phyloP scores from a whole-genome alignment of 129 eudicot genomes.

The Flaveria trinervia region DNA sequence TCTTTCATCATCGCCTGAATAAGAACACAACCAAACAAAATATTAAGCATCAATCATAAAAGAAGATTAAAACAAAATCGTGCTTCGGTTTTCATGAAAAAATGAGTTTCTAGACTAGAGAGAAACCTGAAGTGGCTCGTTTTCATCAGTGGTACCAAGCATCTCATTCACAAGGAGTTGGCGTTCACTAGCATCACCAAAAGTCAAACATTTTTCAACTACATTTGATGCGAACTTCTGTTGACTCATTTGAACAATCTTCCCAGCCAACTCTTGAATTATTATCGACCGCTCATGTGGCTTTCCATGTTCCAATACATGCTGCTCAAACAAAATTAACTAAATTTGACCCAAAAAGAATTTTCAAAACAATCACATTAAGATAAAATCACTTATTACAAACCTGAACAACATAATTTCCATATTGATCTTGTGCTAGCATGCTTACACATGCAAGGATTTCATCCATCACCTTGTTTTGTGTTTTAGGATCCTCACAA shows the following conservation, averaged over 20 bases:
- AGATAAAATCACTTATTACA: conserved; percentile 15
- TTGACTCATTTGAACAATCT: conserved; percentile 91
- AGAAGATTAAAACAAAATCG: background rate
- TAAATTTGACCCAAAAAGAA: conserved; percentile 17
- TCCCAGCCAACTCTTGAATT: conserved; percentile 80
- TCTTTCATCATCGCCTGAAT: conserved; percentile 97
- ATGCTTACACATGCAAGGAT: conserved; percentile 69
- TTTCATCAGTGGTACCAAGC: conserved; percentile 89
- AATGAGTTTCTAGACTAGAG: too few species aligned
- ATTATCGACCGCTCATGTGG: conserved; percentile 75
- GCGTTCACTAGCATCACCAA: conserved; percentile 67
- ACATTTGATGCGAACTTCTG: conserved; percentile 93
- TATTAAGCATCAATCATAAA: background rate
- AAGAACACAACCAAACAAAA: background rate
- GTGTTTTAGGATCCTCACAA: conserved; percentile 59
- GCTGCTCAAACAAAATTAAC: conserved; percentile 41
- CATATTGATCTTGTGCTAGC: conserved; percentile 80
- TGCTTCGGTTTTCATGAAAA: too few species aligned
- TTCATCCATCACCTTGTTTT: conserved; percentile 76
- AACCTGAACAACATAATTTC: conserved; percentile 85
- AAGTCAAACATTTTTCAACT: conserved; percentile 83
- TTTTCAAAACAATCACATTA: background rate
- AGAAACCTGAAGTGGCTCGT: conserved; percentile 88
- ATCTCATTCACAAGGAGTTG: conserved; percentile 69
- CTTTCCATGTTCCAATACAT: conserved; percentile 87